phyloP scores from a whole-genome alignment of 352 stramenopile species.

The Bremia lactucae region DNA sequence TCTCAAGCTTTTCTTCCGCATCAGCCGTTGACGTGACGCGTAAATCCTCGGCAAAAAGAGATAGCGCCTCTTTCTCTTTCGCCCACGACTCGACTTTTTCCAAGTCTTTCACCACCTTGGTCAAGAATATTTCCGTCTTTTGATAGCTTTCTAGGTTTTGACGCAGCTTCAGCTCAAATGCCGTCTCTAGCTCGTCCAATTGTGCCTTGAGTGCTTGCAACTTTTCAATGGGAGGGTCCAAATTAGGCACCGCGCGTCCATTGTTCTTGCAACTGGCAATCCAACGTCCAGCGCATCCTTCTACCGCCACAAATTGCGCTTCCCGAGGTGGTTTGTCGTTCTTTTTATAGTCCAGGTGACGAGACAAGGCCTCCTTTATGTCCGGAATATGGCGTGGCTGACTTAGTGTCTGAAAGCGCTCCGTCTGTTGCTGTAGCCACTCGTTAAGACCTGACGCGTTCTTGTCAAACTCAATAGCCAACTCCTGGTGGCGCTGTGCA shows the following conservation, averaged over 20 bases:
- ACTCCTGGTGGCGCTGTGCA: constrained; percentile 80
- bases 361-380: constrained; percentile 51
- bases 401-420: constrained; percentile 65
- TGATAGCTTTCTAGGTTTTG: constrained; percentile 73
- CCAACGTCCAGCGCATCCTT: constrained; percentile 72
- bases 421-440: constrained; percentile 59
- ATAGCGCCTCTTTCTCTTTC: constrained; percentile 66
- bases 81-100: constrained; percentile 76
- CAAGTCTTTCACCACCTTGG: constrained; percentile 77
- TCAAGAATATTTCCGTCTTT: constrained; percentile 75
- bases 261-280: constrained; percentile 85
- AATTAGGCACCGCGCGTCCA: constrained; percentile 50
- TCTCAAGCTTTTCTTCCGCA: constrained; percentile 76
- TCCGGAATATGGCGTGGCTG: constrained; percentile 55
- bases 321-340: constrained; percentile 79
- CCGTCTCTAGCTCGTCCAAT: constrained; percentile 54
- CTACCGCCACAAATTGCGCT: constrained; percentile 67
- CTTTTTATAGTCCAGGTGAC: constrained; percentile 80
- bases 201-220: constrained; percentile 65
- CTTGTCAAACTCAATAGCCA: constrained; percentile 62
- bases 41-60: constrained; percentile 53
- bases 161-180: constrained; percentile 62
- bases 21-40: constrained; percentile 45
- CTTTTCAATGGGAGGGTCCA: constrained; percentile 69
- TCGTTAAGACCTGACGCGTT: constrained; percentile 59